A percentile compares a stretch with the other conserved stretches of the same genome.
Conservation (phyloP, 2,329 filamentous ascomycete species). For the Macrophomina pseudophaseolina region DNA sequence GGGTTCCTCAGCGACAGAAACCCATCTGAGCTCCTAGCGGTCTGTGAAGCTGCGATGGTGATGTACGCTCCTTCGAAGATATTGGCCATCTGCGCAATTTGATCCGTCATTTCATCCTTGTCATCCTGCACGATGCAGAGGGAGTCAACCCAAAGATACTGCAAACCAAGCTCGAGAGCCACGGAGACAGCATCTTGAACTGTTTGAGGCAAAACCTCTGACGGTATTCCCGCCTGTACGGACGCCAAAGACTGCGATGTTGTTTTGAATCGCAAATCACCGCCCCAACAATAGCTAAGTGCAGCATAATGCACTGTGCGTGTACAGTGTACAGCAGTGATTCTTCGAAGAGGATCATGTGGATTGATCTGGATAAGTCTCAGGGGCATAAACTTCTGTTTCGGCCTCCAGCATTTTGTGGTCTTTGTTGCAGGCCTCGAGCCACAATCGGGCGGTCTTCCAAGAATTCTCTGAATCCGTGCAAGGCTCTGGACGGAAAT, state of each 20-base stretch:
- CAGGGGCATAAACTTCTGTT: not conserved
- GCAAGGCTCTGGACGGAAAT: not conserved
- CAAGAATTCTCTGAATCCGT: not conserved
- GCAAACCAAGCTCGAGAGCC: not conserved
- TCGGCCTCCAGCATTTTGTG: not conserved
- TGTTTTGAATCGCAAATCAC: not conserved
- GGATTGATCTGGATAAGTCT: not conserved
- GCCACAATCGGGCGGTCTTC: not conserved
- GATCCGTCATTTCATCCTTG: not conserved
- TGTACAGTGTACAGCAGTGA: not conserved
- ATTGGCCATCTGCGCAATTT: not conserved
- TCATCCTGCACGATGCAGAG: conserved; percentile 13
- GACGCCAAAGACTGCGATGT: not conserved
- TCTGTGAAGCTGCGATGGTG: not conserved
- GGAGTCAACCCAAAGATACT: conserved; percentile 11
- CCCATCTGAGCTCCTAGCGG: not conserved
- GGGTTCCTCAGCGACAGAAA: not conserved
- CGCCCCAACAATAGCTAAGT: not conserved
- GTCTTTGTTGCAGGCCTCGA: not conserved
- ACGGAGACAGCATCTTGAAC: not conserved
- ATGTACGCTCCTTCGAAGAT: not conserved
- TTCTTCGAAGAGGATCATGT: too few species aligned
- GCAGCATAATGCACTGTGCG: not conserved
- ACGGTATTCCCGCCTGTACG: not conserved
- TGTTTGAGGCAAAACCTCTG: not conserved